Percentiles rank a stretch among this genome's conserved stretches.
phyloP scores from a whole-genome alignment of 768 basidiomycete genomes.

The Kwoniella sp. region DNA sequence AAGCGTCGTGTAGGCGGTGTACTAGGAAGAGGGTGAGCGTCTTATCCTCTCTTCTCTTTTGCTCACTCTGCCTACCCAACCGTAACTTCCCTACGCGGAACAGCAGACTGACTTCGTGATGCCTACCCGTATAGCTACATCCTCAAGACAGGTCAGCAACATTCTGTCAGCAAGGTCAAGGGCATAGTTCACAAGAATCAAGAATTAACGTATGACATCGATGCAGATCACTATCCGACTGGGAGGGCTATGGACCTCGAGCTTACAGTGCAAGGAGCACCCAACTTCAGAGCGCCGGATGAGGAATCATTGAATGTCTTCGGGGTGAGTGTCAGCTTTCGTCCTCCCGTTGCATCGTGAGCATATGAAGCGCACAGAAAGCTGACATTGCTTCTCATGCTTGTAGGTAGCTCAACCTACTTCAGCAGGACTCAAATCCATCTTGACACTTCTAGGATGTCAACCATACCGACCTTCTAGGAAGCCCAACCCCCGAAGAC shows the following conservation, averaged over 20 bases:
- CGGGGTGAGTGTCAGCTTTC: constrained; percentile 60
- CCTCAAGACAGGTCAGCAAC: constrained; percentile 86
- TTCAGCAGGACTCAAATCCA: constrained; percentile 83
- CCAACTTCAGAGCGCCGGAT: constrained; percentile 86
- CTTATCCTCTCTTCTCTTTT: neutral
- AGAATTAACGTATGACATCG: constrained; percentile 54
- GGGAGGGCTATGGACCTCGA: constrained; percentile 82
- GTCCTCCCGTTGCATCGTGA: neutral
- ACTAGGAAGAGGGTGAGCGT: constrained; percentile 50
- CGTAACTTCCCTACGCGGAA: too few relatives aligned
- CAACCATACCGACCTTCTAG: constrained; percentile 31
- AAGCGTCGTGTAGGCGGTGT: constrained; percentile 53
- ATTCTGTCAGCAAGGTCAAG: constrained; percentile 59
- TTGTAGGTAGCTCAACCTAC: constrained; percentile 78
- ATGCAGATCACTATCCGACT: constrained; percentile 53
- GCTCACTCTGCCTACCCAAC: neutral
- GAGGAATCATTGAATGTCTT: constrained; percentile 83
- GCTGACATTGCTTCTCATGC: neutral
- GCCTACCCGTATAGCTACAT: constrained; percentile 66
- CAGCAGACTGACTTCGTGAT: constrained; percentile 10
- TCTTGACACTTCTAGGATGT: constrained; percentile 72
- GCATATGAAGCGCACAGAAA: neutral
- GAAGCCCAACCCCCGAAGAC: constrained; percentile 7
- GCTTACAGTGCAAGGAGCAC: constrained; percentile 88
- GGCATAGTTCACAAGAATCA: constrained; percentile 5